phyloP scores from a whole-genome alignment of 2,329 filamentous ascomycete species.

The Exophiala aquamarina region DNA sequence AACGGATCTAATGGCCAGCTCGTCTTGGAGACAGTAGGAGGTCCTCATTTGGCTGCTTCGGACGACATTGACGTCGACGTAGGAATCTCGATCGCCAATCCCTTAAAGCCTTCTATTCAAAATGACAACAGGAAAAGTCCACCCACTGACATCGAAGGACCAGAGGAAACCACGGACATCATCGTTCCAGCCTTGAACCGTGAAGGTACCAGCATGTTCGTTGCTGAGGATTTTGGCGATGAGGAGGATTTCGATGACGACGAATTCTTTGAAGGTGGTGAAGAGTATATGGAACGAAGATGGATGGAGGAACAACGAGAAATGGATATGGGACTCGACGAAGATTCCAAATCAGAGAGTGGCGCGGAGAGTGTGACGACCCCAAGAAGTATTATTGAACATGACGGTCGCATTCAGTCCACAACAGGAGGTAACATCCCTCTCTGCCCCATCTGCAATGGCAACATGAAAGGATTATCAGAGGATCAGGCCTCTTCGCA shows the following conservation, averaged over 20 bases:
- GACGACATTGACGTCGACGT: too few species aligned
- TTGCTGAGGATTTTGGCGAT: slow-evolving; percentile 50
- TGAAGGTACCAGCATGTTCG: slow-evolving; percentile 49
- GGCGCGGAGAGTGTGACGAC: slow-evolving; percentile 23
- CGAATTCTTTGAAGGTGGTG: slow-evolving; percentile 59
- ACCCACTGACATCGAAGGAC: slow-evolving; percentile 15
- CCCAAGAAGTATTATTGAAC: slow-evolving; percentile 21
- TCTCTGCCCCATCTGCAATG: slow-evolving; percentile 76
- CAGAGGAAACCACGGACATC: slow-evolving; percentile 22
- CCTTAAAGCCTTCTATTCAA: slow-evolving; percentile 30
- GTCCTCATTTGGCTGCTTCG: too few species aligned
- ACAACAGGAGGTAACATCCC: slow-evolving; percentile 30
- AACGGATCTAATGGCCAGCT: slow-evolving; percentile 6
- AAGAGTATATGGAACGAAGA: slow-evolving; percentile 64
- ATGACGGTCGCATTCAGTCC: slow-evolving; percentile 14
- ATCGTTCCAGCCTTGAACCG: slow-evolving; percentile 46
- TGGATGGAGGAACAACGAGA: slow-evolving; percentile 72
- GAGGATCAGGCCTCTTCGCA: slow-evolving; percentile 69
- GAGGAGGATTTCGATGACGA: slow-evolving; percentile 64
- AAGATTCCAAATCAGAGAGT: slow-evolving; percentile 57
- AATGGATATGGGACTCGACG: slow-evolving; percentile 44
- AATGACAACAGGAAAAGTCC: slow-evolving; percentile 3
- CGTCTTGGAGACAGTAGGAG: slow-evolving; percentile 7
- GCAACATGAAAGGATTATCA: slow-evolving; percentile 59
- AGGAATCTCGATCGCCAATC: background rate